Evolutionary conservation across 176 grass and related monocot genomes (phyloP).

Genomic region (Hordeum vulgare): DNA sequence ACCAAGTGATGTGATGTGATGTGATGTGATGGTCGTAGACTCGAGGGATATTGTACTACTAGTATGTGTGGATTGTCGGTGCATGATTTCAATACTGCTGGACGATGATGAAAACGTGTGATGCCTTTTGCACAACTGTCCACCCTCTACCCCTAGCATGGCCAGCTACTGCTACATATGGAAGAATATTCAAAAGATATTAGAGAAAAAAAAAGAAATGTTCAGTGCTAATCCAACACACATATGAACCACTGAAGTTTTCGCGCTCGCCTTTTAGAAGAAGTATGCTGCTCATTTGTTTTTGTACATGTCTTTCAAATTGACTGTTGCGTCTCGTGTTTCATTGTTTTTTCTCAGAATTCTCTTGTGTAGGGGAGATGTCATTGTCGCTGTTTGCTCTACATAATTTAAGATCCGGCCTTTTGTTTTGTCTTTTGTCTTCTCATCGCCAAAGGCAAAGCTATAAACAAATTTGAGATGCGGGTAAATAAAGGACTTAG

Average conservation of each 20-base stretch:
- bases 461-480: background rate
- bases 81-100: slow-evolving; percentile 24
- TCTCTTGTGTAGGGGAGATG: background rate
- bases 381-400: background rate
- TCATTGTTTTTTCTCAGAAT: background rate
- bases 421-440: background rate
- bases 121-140: slow-evolving; percentile 8
- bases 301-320: background rate
- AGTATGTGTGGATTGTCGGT: slow-evolving; percentile 1
- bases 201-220: background rate
- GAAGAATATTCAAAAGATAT: background rate
- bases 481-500: background rate
- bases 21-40: slow-evolving; percentile 17
- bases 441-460: background rate
- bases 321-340: background rate
- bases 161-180: background rate
- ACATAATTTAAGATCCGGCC: background rate
- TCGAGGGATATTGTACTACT: slow-evolving; percentile 30
- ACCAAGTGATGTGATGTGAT: background rate
- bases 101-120: slow-evolving; percentile 53
- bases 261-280: background rate
- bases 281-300: background rate
- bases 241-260: background rate
- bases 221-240: background rate
- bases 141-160: background rate